Base-by-base conservation (phyloP, 2,329 filamentous ascomycete species). In the Seiridium cupressi region DNA sequence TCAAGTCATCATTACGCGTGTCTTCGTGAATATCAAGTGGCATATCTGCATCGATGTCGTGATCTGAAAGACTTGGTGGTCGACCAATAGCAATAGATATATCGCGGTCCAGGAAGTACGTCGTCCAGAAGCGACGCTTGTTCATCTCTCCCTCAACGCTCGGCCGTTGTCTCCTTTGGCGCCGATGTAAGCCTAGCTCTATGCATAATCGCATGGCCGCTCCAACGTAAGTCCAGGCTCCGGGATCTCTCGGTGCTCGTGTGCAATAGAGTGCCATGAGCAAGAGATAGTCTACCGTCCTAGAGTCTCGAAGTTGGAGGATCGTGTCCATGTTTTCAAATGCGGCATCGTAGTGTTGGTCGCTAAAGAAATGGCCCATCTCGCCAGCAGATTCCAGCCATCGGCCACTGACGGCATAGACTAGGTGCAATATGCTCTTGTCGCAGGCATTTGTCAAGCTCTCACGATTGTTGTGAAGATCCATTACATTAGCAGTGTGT, bases 221-320 rank as follows among this genome's bases (percentile, higher is more conserved):
- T 38, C 69, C 69, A 1, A 72, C 64, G 35, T 70, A 72, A 1
- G 69, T 70, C 69, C 69, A 72, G 3, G 69, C 69, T 3, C 69
- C 69, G 0, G 69, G 69, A 44, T 72, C 68, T 36, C 68, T 59
- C 5, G 69, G 69, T 3, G 69, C 69, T 61, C 69, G 66, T 18
- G 67, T 72, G 57, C 69, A 72, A 49, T 72, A 72, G 2, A 72
- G 63, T 6, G 69, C 69, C 68, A 72, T 69, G 4, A 70, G 64
- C 4, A 70, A 54, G 8, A 72, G 60, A 57, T 72, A 72, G 49
- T 72, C 67, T 4, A 72, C 58, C 1, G 69, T 70, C 32, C 69
- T 65, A 10, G 62, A 62, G 59, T 72, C 68, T 13, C 69, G 67
- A 11, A 69, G 61, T 40, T 64, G 62, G 11, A 72, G 63, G 5